Evolutionary conservation across 805 yeast species (phyloP).

Genomic region (Zygosaccharomyces kombuchaensis): DNA sequence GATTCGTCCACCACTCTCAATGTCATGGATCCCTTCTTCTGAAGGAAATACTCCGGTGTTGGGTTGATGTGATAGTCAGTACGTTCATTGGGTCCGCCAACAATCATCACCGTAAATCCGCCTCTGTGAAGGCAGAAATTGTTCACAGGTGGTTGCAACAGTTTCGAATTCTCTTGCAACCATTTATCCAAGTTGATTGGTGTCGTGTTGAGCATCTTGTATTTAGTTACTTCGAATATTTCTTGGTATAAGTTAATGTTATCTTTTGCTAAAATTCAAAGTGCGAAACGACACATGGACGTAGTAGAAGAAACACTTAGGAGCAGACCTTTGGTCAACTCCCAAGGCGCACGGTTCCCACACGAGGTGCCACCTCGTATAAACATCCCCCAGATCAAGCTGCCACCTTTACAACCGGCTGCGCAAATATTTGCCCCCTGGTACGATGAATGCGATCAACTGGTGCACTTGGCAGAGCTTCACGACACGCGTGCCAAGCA

Average conservation of each 20-base stretch:
- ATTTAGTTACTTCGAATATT: not conserved
- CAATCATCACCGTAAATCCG: constrained; percentile 91
- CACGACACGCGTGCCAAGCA: constrained; percentile 13
- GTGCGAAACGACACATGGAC: not conserved
- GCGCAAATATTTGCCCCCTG: constrained; percentile 28
- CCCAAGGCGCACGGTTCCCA: constrained; percentile 24
- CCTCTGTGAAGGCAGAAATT: constrained; percentile 87
- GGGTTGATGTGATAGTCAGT: constrained; percentile 92
- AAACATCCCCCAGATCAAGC: constrained; percentile 16
- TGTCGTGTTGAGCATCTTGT: constrained; percentile 21
- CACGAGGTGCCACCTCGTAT: constrained; percentile 11
- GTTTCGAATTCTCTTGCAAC: constrained; percentile 70
- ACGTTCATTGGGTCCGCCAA: constrained; percentile 93
- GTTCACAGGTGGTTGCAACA: constrained; percentile 87
- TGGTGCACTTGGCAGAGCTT: constrained; percentile 13
- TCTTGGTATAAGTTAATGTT: not conserved
- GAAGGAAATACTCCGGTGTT: constrained; percentile 91
- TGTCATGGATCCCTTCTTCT: constrained; percentile 81
- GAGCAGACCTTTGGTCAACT: constrained; percentile 23
- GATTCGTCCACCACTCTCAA: constrained; percentile 66
- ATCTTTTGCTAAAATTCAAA: not conserved
- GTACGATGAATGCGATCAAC: constrained; percentile 23
- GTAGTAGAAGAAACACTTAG: constrained; percentile 17
- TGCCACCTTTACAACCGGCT: constrained; percentile 19
- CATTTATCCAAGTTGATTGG: constrained; percentile 79